These are phyloP conservation scores for Umbelopsis sp. DNA, from an alignment of 192 early-diverging fungal genomes.

Conservation along the genomic window DNA sequence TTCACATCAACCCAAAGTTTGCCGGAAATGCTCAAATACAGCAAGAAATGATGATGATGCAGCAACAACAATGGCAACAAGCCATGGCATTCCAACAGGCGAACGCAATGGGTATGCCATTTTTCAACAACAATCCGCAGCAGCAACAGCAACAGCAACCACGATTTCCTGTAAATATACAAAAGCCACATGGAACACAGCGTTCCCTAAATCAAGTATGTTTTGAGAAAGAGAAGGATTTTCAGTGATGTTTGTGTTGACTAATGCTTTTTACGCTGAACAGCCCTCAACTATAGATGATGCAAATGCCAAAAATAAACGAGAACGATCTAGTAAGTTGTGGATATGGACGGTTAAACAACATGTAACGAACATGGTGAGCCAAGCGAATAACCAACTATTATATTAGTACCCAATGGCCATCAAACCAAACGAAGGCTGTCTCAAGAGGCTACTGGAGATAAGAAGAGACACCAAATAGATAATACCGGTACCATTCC, in stretches of 20 bases:
- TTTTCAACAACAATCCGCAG: neutral
- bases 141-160: neutral
- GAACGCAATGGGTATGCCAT: neutral
- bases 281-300: neutral
- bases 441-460: neutral
- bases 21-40: neutral
- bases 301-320: neutral
- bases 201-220: neutral
- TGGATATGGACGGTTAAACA: neutral
- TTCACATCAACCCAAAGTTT: slow-evolving; percentile 12
- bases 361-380: neutral
- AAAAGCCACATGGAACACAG: neutral
- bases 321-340: slow-evolving; percentile 4
- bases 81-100: slow-evolving; percentile 6
- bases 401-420: slow-evolving; percentile 3
- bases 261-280: neutral
- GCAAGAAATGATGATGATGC: neutral
- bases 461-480: neutral
- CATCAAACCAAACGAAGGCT: neutral
- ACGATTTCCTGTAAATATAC: neutral
- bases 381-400: neutral
- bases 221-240: neutral
- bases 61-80: slow-evolving; percentile 9
- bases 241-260: neutral
- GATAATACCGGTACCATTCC: neutral